These are phyloP conservation scores for Rhinocladiella similis DNA, from an alignment of 2,329 filamentous ascomycete species.

Conservation along the genomic window DNA sequence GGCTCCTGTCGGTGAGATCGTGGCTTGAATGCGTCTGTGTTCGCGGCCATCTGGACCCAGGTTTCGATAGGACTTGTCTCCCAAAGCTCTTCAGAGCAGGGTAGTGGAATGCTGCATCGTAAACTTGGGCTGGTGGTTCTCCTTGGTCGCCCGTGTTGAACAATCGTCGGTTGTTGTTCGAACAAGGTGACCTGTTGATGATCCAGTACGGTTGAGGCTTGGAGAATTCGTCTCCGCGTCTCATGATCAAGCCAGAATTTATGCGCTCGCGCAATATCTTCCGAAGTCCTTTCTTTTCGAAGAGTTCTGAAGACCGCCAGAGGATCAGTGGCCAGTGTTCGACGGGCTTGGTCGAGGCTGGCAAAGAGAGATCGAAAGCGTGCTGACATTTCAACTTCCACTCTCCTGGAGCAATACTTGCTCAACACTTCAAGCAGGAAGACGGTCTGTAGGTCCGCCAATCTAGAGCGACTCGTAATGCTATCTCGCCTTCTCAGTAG, in stretches of 20 bases:
- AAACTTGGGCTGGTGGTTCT: conserved; percentile 12
- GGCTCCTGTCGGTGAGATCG: neutral
- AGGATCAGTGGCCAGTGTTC: conserved; percentile 34
- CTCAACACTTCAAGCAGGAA: conserved; percentile 38
- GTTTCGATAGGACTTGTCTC: conserved; percentile 31
- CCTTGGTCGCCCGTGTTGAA: conserved; percentile 27
- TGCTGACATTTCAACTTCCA: conserved; percentile 36
- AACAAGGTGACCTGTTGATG: conserved; percentile 35
- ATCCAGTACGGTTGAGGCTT: conserved; percentile 37
- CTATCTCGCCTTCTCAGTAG: conserved; percentile 33
- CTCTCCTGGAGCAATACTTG: conserved; percentile 35
- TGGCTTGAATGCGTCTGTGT: conserved; percentile 7
- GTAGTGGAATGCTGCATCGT: conserved; percentile 32
- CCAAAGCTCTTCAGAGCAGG: conserved; percentile 36
- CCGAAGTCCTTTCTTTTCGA: conserved; percentile 25
- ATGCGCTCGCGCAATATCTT: conserved; percentile 33
- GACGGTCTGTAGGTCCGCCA: conserved; percentile 38
- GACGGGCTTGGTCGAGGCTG: conserved; percentile 34
- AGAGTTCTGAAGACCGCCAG: conserved; percentile 34
- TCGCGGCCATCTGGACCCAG: conserved; percentile 31
- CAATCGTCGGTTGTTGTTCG: conserved; percentile 34
- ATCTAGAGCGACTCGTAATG: conserved; percentile 36
- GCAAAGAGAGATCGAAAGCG: conserved; percentile 37
- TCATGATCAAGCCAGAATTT: conserved; percentile 40
- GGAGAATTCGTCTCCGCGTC: conserved; percentile 36